Evolutionary conservation across 768 basidiomycete species (phyloP).

Genomic region (Leccinum rimulosum): DNA sequence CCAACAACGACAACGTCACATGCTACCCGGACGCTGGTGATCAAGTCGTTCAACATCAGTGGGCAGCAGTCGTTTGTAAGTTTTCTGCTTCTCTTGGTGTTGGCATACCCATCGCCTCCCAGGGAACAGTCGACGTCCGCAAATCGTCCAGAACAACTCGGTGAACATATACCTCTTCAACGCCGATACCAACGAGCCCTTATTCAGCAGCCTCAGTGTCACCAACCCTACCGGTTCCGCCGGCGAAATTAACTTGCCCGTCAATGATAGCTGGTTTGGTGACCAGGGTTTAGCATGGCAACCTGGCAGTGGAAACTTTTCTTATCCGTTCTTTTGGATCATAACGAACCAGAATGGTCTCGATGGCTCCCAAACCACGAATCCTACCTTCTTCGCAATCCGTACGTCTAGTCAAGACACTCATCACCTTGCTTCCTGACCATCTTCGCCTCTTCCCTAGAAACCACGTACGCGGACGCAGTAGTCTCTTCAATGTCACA

Average conservation of each 20-base stretch:
- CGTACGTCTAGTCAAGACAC: slow-evolving; percentile 55
- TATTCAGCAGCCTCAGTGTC: slow-evolving; percentile 46
- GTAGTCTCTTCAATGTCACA: slow-evolving; percentile 57
- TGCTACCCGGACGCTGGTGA: slow-evolving; percentile 67
- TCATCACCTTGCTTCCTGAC: slow-evolving; percentile 7
- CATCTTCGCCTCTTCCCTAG: slow-evolving; percentile 33
- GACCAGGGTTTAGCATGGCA: slow-evolving; percentile 44
- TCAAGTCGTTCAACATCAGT: slow-evolving; percentile 67
- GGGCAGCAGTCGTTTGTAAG: slow-evolving; percentile 79
- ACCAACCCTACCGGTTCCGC: slow-evolving; percentile 53
- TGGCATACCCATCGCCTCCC: slow-evolving; percentile 17
- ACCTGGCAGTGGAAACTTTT: slow-evolving; percentile 44
- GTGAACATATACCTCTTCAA: slow-evolving; percentile 80
- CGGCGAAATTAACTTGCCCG: slow-evolving; percentile 50
- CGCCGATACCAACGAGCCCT: slow-evolving; percentile 57
- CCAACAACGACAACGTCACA: slow-evolving; percentile 71
- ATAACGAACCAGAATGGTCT: slow-evolving; percentile 60
- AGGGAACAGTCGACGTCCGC: slow-evolving; percentile 78
- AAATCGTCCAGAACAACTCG: slow-evolving; percentile 55
- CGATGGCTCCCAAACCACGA: slow-evolving; percentile 58
- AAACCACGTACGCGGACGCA: slow-evolving; percentile 74
- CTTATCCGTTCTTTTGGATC: slow-evolving; percentile 77
- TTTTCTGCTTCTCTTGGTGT: slow-evolving; percentile 24
- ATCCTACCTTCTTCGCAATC: slow-evolving; percentile 74
- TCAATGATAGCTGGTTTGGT: slow-evolving; percentile 79